Conservation (phyloP, 1,284 basidiomycete genomes). For the Austroboletus rostrupii region DNA sequence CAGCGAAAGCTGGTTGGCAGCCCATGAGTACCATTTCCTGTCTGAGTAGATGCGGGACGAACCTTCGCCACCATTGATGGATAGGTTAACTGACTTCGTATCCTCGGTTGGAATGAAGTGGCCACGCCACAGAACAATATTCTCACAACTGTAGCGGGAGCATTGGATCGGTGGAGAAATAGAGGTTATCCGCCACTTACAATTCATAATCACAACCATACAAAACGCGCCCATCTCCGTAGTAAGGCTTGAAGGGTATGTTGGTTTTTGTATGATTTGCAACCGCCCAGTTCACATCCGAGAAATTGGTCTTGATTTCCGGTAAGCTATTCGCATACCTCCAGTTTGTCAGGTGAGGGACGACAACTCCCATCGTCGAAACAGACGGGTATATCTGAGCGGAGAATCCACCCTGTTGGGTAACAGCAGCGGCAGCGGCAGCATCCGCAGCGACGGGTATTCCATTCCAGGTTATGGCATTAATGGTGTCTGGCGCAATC, state of each 20-base stretch:
- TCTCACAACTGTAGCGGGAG: slow-evolving; percentile 61
- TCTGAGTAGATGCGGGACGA: slow-evolving; percentile 10
- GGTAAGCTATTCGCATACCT: slow-evolving; percentile 69
- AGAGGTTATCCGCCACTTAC: slow-evolving; percentile 40
- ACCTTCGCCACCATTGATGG: slow-evolving; percentile 79
- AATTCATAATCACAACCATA: slow-evolving; percentile 83
- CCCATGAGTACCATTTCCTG: neutral
- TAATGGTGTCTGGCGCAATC: slow-evolving; percentile 45
- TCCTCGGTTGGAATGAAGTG: slow-evolving; percentile 62
- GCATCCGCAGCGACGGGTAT: slow-evolving; percentile 38
- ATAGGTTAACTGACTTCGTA: slow-evolving; percentile 62
- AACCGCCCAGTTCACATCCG: slow-evolving; percentile 58
- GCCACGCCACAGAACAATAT: slow-evolving; percentile 75
- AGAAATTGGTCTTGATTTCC: slow-evolving; percentile 53
- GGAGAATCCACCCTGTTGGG: slow-evolving; percentile 38
- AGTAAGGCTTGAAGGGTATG: slow-evolving; percentile 60
- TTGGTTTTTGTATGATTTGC: slow-evolving; percentile 71
- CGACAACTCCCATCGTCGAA: slow-evolving; percentile 14
- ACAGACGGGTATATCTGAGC: slow-evolving; percentile 25
- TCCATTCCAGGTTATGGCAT: slow-evolving; percentile 68
- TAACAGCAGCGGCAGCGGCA: slow-evolving; percentile 28
- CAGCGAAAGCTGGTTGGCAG: slow-evolving; percentile 54
- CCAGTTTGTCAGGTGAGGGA: slow-evolving; percentile 54
- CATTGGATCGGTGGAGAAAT: neutral
- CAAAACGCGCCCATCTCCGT: slow-evolving; percentile 68